Evolutionary conservation across 768 basidiomycete species (phyloP).

Genomic region (Kondoa malvinella): DNA sequence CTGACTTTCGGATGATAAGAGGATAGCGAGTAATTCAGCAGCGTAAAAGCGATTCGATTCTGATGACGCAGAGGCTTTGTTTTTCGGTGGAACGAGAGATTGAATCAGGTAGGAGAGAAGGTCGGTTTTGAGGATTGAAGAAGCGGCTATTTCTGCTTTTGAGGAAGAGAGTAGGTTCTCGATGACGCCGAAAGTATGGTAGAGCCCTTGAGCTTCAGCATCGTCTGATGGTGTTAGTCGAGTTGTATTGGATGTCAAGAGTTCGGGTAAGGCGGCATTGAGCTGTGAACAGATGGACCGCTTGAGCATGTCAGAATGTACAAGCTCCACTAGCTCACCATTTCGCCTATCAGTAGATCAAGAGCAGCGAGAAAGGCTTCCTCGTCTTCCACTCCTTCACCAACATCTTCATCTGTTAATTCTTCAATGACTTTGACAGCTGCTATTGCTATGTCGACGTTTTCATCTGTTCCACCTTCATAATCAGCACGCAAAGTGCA

Average conservation of each 20-base stretch:
- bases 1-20: constrained; percentile 36
- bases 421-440: constrained; percentile 83
- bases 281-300: constrained; percentile 43
- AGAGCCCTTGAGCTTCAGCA: constrained; percentile 75
- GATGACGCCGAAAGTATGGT: constrained; percentile 82
- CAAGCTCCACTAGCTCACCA: not conserved
- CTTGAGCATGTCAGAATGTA: constrained; percentile 11
- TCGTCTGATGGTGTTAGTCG: constrained; percentile 85
- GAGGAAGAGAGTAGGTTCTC: constrained; percentile 82
- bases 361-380: constrained; percentile 39
- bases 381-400: constrained; percentile 46
- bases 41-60: constrained; percentile 88
- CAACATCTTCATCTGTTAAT: constrained; percentile 89
- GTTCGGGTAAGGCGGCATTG: constrained; percentile 63
- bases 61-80: constrained; percentile 32
- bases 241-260: constrained; percentile 71
- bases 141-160: constrained; percentile 45
- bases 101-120: constrained; percentile 63
- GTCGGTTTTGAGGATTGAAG: constrained; percentile 50
- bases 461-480: constrained; percentile 53
- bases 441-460: constrained; percentile 91
- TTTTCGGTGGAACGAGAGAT: constrained; percentile 48
- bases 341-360: not conserved
- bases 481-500: not conserved
- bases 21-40: constrained; percentile 78